Percentiles rank a stretch among this genome's conserved stretches.
phyloP scores from a whole-genome alignment of 768 basidiomycete genomes.

The Termitomyces eurrhizus region DNA sequence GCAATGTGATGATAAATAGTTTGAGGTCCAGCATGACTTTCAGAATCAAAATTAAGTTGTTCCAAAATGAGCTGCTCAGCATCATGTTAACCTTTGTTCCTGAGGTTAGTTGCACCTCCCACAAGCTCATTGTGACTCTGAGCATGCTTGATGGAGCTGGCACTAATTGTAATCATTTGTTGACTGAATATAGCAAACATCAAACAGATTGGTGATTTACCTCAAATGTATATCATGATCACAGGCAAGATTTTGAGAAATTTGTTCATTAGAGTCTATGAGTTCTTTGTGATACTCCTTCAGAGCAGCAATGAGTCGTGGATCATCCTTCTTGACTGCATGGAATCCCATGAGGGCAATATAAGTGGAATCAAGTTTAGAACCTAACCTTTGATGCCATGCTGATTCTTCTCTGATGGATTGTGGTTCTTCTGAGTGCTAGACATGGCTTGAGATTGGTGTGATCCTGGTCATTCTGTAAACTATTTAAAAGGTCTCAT shows the following conservation, averaged over 20 bases:
- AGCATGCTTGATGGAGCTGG: background rate
- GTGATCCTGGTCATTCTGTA: no score
- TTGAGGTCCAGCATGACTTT: background rate
- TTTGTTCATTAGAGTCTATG: background rate
- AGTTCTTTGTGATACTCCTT: slow-evolving; percentile 18
- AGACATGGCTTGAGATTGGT: background rate
- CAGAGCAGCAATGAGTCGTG: background rate
- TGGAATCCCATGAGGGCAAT: background rate
- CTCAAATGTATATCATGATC: background rate
- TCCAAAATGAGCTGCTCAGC: background rate
- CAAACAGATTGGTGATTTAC: background rate
- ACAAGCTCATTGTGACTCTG: background rate
- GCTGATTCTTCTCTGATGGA: background rate
- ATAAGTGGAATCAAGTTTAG: background rate
- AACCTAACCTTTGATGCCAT: background rate
- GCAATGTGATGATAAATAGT: background rate
- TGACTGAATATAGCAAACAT: no score
- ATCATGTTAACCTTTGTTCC: background rate
- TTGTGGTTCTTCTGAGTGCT: background rate
- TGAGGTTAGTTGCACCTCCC: background rate
- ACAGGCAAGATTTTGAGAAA: background rate
- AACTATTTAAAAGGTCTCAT: no score
- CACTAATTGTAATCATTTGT: background rate
- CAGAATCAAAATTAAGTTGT: background rate
- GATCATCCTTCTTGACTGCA: background rate